These are phyloP conservation scores for Pestalotiopsis sp. DNA, from an alignment of 2,329 filamentous ascomycete species.

Conservation along the genomic window DNA sequence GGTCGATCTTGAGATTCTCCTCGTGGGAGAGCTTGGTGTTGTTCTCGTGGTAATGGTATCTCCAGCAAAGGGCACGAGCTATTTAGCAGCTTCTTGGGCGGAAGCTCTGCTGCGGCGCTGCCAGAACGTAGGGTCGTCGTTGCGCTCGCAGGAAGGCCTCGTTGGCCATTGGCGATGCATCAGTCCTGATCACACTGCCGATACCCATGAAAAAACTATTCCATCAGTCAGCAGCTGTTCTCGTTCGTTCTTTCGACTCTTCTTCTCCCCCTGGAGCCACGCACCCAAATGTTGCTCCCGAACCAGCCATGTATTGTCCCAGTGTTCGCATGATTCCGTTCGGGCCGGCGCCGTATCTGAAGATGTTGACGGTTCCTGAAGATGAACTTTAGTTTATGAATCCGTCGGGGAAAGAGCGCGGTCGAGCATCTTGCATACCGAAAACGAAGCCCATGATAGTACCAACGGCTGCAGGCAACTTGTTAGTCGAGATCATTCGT, in stretches of 20 bases:
- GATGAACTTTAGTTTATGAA: background rate
- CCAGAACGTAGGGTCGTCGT: constrained; percentile 72
- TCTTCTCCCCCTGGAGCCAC: constrained; percentile 23
- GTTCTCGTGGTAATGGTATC: background rate
- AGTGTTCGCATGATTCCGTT: constrained; percentile 94
- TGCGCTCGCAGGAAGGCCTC: constrained; percentile 78
- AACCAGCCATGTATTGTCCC: constrained; percentile 95
- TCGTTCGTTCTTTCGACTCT: constrained; percentile 3
- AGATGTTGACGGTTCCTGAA: constrained; percentile 87
- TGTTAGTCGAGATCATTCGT: constrained; percentile 32
- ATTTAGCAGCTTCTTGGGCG: constrained; percentile 34
- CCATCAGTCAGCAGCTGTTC: constrained; percentile 19
- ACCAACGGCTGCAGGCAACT: constrained; percentile 72
- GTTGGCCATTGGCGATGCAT: constrained; percentile 75
- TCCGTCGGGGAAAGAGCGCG: background rate
- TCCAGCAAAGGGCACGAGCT: background rate
- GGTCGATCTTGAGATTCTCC: background rate
- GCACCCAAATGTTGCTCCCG: constrained; percentile 94
- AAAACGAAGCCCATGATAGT: constrained; percentile 98
- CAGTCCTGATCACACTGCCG: constrained; percentile 92
- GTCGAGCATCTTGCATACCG: constrained; percentile 56
- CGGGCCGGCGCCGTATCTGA: constrained; percentile 89
- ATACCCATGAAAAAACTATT: constrained; percentile 96
- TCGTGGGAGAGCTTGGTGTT: background rate
- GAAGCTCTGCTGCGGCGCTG: constrained; percentile 39